A percentile compares a stretch with the other conserved stretches of the same genome.
Evolutionary conservation across 768 basidiomycete species (phyloP).

Genomic region (Kwoniella mangroviensis): DNA sequence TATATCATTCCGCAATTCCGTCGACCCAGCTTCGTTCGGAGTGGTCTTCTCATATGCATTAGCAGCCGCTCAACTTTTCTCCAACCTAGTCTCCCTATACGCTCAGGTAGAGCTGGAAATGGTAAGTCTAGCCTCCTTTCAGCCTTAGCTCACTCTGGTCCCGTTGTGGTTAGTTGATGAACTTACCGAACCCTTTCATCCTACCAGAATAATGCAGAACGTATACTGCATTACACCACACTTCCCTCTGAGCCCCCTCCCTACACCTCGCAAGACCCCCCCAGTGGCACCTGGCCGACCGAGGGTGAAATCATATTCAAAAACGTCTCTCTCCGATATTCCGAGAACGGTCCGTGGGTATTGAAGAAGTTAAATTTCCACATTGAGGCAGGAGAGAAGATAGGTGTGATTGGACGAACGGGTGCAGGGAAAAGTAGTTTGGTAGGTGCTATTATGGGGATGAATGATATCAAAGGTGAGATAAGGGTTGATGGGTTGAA

Average conservation of each 20-base stretch:
- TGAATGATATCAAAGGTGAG: conserved; percentile 68
- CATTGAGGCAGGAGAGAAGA: conserved; percentile 77
- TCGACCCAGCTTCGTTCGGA: conserved; percentile 68
- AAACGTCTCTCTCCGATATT: conserved; percentile 17
- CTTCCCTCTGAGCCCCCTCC: conserved; percentile 18
- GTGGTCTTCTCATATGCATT: conserved; percentile 66
- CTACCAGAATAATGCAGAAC: conserved; percentile 22
- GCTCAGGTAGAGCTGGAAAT: conserved; percentile 38
- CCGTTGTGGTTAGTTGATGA: not conserved
- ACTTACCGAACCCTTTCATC: not conserved
- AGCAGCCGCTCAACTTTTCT: conserved; percentile 27
- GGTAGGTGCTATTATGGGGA: conserved; percentile 63
- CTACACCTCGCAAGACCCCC: conserved; percentile 6
- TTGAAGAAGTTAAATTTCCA: conserved; percentile 72
- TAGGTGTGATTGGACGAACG: conserved; percentile 73
- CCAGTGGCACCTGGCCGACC: conserved; percentile 1
- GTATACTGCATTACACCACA: conserved; percentile 21
- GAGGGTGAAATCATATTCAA: conserved; percentile 7
- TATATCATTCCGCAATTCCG: conserved; percentile 65
- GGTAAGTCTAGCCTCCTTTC: conserved; percentile 12
- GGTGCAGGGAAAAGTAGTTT: conserved; percentile 63
- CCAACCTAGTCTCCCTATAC: conserved; percentile 33
- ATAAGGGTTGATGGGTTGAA: conserved; percentile 62
- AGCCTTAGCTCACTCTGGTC: not conserved
- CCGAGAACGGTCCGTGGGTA: conserved; percentile 58